A percentile compares a stretch with the other conserved stretches of the same genome.
phyloP scores from a whole-genome alignment of 805 yeast genomes.

The Yamadazyma ubonensis region DNA sequence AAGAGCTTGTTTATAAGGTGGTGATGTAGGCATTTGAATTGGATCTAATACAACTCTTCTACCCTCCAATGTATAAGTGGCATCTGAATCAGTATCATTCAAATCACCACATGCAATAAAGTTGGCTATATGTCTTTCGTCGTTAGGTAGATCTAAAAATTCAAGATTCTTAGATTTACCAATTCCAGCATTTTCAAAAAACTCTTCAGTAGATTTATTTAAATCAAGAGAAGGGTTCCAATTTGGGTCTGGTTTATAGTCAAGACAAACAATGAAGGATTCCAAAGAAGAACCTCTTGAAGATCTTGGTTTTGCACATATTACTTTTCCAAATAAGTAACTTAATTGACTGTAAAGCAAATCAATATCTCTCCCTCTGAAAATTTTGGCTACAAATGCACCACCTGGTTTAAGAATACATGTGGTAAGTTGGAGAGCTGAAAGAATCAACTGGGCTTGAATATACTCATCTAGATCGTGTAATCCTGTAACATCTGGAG shows the following conservation, averaged over 20 bases:
- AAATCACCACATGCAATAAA: constrained; percentile 95
- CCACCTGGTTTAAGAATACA: constrained; percentile 89
- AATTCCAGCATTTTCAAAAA: constrained; percentile 62
- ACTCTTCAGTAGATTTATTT: constrained; percentile 72
- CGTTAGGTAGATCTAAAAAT: constrained; percentile 51
- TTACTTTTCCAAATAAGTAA: constrained; percentile 75
- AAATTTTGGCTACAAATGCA: constrained; percentile 91
- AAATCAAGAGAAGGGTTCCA: constrained; percentile 73
- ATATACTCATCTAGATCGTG: constrained; percentile 97
- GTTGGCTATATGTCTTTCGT: constrained; percentile 79
- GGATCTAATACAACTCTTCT: constrained; percentile 59
- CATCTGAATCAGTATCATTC: constrained; percentile 87
- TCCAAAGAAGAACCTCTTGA: constrained; percentile 94
- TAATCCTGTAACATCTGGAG: constrained; percentile 97
- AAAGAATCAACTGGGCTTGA: constrained; percentile 88
- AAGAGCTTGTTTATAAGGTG: constrained; percentile 91
- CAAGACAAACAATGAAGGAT: constrained; percentile 89
- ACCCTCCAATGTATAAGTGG: constrained; percentile 70
- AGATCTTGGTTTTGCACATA: constrained; percentile 95
- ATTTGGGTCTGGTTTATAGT: constrained; percentile 77
- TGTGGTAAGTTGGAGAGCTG: constrained; percentile 90
- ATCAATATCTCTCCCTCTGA: constrained; percentile 94
- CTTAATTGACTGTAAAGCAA: constrained; percentile 91
- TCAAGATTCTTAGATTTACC: constrained; percentile 52
- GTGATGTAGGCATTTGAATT: constrained; percentile 93